Base-by-base conservation (phyloP, 148 eudicot genomes). In the Cornus controversa region DNA sequence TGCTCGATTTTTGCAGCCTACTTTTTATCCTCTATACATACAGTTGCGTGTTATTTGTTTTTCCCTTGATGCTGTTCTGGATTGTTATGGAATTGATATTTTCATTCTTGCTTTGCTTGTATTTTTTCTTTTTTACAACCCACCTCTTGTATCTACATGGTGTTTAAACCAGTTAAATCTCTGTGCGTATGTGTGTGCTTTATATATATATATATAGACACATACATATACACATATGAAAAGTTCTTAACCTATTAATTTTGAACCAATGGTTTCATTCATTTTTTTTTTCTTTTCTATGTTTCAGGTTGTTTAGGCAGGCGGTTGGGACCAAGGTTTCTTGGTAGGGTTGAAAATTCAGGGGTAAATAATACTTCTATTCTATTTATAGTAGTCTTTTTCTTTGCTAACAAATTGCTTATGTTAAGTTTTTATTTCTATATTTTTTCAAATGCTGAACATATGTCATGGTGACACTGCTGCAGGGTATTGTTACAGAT, bases 251-350 rank as follows among this genome's bases (percentile, higher is more conserved):
- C 26, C 7, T 65, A 10, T 42, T 66, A 26, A 13, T 75, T 27
- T 40, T 24, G n/a, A 25, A 37, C 42, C 26, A 34, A 53, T 65
- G 40, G 60, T 9, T 36, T 64, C 58, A 24, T 18, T 8, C 26
- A 11, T 40, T 40, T 40, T 40, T 40, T 9, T 22, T n/a, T 37
- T 13, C 42, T 26, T 25, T 71, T 70, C 66, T n/a, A 25, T 79
- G 70, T 69, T 66, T 79, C 96, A 94, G 98, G 89, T 90, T 94
- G 98, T 85, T 86, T 93, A 89, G 97, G 97, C 79, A 88, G 98
- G 83, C 92, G 97, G 70, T 86, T 93, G 84, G 97, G 97, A 54
- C 97, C 98, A 67, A 88, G 82, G 88, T 85, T 94, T 86, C 93
- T 93, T 76, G 90, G 96, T 70, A 85, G 93, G 86, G 87, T 54